Conservation (phyloP, 2,329 filamentous ascomycete species). For the Ophiocordyceps unilateralis region DNA sequence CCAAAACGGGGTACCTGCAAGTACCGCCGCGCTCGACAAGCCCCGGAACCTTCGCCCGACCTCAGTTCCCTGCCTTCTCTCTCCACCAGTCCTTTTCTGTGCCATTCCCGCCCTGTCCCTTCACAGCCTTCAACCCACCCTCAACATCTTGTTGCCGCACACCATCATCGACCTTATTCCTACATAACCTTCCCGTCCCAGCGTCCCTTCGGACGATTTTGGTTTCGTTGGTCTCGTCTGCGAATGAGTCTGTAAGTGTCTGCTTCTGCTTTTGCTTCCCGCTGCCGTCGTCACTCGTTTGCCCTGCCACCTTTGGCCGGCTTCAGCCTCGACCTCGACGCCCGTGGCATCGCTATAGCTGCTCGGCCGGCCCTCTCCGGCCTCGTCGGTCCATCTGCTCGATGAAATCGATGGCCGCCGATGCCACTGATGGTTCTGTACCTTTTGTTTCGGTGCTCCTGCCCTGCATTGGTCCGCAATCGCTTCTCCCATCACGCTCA, state of each 20-base stretch:
- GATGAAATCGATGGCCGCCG: slow-evolving; percentile 19
- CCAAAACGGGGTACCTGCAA: not conserved
- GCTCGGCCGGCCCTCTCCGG: slow-evolving; percentile 9
- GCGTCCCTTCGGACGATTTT: slow-evolving; percentile 8
- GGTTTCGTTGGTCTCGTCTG: slow-evolving; percentile 21
- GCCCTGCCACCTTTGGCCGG: slow-evolving; percentile 18
- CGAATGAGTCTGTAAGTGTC: slow-evolving; percentile 34
- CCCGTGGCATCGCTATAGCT: slow-evolving; percentile 17
- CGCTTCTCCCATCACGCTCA: slow-evolving; percentile 24
- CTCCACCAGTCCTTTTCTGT: slow-evolving; percentile 18
- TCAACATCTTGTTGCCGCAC: slow-evolving; percentile 5
- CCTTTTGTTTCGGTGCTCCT: slow-evolving; percentile 6
- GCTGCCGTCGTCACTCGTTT: slow-evolving; percentile 14
- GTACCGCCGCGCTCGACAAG: not conserved
- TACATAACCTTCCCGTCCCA: slow-evolving; percentile 7
- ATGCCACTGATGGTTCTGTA: slow-evolving; percentile 14
- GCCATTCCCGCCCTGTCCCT: slow-evolving; percentile 16
- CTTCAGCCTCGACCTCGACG: slow-evolving; percentile 16
- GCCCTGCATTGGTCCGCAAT: slow-evolving; percentile 20
- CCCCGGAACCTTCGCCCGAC: slow-evolving; percentile 9
- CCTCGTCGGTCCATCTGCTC: slow-evolving; percentile 9
- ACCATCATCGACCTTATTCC: slow-evolving; percentile 7
- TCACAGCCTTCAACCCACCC: slow-evolving; percentile 12
- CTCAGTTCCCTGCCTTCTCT: slow-evolving; percentile 18
- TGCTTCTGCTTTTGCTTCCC: slow-evolving; percentile 9